Percentiles rank a stretch among this genome's conserved stretches.
Conservation (phyloP, 495 filamentous ascomycete genomes). For the Xylaria cubensis region DNA sequence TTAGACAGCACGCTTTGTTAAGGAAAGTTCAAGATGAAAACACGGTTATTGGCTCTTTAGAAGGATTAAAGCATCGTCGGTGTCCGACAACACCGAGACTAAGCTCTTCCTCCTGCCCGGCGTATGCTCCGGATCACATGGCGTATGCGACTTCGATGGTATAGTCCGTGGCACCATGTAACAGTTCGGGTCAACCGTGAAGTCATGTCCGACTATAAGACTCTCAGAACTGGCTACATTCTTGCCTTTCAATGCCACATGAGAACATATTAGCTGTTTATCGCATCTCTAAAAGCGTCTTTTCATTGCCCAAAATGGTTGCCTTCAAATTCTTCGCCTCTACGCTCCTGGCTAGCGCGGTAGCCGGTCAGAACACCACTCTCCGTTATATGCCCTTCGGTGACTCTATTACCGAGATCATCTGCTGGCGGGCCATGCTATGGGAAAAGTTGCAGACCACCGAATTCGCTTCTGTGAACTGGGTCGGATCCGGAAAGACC, state of each 20-base stretch:
- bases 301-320: constrained; percentile 27
- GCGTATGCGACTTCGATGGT: neutral
- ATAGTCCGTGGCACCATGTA: no score
- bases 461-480: constrained; percentile 51
- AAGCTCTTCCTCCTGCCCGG: neutral
- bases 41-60: neutral
- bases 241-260: neutral
- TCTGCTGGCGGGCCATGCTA: constrained; percentile 56
- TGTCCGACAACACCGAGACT: constrained; percentile 18
- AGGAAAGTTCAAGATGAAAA: neutral
- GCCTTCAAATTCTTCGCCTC: constrained; percentile 33
- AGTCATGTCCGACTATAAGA: neutral
- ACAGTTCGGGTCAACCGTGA: neutral
- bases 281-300: neutral
- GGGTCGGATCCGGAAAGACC: constrained; percentile 51
- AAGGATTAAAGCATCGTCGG: neutral
- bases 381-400: constrained; percentile 58
- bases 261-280: neutral
- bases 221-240: neutral
- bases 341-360: constrained; percentile 33
- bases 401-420: constrained; percentile 59
- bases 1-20: neutral
- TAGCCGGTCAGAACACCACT: constrained; percentile 38
- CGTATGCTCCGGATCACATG: neutral
- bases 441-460: constrained; percentile 54